Evolutionary conservation across 2,329 filamentous ascomycete genomes (phyloP).

Genomic region (Cladosporium sp.): DNA sequence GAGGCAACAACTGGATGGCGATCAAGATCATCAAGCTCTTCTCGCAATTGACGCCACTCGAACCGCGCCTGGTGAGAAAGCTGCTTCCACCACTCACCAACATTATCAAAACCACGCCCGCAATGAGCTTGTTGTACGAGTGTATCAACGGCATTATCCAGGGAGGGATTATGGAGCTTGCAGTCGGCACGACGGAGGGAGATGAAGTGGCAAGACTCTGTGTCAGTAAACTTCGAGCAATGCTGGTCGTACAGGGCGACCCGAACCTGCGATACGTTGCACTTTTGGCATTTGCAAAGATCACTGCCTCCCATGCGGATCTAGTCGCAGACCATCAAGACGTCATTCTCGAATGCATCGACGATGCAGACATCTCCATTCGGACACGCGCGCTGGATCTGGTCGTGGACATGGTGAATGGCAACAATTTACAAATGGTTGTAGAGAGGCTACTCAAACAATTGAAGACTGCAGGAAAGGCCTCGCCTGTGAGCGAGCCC

Average conservation of each 20-base stretch:
- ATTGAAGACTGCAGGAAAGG: conserved; percentile 65
- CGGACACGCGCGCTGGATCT: conserved; percentile 88
- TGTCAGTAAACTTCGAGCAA: conserved; percentile 87
- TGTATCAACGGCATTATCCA: conserved; percentile 99
- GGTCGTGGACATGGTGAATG: conserved; percentile 89
- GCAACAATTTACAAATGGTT: conserved; percentile 78
- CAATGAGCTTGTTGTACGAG: conserved; percentile 98
- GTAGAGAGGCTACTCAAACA: conserved; percentile 87
- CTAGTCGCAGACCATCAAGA: conserved; percentile 92
- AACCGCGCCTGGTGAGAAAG: conserved; percentile 88
- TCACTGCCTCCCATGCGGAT: conserved; percentile 82
- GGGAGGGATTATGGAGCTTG: conserved; percentile 84
- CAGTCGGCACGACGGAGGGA: conserved; percentile 74
- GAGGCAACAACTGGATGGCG: conserved; percentile 99
- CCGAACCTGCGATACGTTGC: conserved; percentile 98
- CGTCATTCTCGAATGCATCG: conserved; percentile 93
- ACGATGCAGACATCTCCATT: conserved; percentile 94
- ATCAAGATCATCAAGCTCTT: conserved; percentile 99
- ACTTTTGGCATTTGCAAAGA: conserved; percentile 90
- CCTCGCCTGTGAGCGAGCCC: conserved; percentile 48
- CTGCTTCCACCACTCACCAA: conserved; percentile 85
- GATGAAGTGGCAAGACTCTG: conserved; percentile 92
- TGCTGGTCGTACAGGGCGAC: conserved; percentile 91
- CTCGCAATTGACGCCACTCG: conserved; percentile 87
- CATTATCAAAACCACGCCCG: conserved; percentile 89